Conservation (phyloP, 2,329 filamentous ascomycete genomes). For the Pseudocercospora fuligena region DNA sequence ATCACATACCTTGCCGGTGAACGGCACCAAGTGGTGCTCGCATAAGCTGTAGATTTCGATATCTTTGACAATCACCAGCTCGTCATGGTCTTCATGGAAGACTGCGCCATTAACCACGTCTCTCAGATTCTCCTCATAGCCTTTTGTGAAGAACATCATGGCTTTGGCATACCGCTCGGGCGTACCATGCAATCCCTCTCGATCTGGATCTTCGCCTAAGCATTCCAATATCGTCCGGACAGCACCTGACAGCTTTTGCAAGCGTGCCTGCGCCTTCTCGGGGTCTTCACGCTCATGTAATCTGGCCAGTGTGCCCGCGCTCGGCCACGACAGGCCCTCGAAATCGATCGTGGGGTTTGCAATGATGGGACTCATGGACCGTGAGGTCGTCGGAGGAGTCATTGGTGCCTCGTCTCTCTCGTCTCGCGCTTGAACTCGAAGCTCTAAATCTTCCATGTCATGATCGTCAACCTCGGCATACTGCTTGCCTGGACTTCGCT, state of each 20-base stretch:
- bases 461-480: constrained; percentile 53
- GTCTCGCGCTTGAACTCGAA: constrained; percentile 51
- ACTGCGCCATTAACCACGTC: constrained; percentile 93
- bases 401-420: constrained; percentile 57
- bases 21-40: constrained; percentile 96
- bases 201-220: constrained; percentile 67
- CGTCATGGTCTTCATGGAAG: constrained; percentile 95
- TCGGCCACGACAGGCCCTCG: constrained; percentile 62
- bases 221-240: constrained; percentile 69
- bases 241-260: constrained; percentile 66
- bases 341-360: constrained; percentile 59
- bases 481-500: constrained; percentile 29
- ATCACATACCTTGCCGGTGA: constrained; percentile 79
- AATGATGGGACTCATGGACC: constrained; percentile 55
- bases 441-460: constrained; percentile 38
- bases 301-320: constrained; percentile 42
- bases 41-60: constrained; percentile 94
- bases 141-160: constrained; percentile 93
- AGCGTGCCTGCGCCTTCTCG: constrained; percentile 61
- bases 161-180: constrained; percentile 93
- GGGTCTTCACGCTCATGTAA: constrained; percentile 49
- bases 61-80: constrained; percentile 96
- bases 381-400: constrained; percentile 59
- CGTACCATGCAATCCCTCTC: constrained; percentile 66
- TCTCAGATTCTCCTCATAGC: constrained; percentile 91